Evolutionary conservation across 805 yeast species (phyloP), one percentile per base, ranked within the genome.

Genomic region (Sugiyamaella marilandica): DNA sequence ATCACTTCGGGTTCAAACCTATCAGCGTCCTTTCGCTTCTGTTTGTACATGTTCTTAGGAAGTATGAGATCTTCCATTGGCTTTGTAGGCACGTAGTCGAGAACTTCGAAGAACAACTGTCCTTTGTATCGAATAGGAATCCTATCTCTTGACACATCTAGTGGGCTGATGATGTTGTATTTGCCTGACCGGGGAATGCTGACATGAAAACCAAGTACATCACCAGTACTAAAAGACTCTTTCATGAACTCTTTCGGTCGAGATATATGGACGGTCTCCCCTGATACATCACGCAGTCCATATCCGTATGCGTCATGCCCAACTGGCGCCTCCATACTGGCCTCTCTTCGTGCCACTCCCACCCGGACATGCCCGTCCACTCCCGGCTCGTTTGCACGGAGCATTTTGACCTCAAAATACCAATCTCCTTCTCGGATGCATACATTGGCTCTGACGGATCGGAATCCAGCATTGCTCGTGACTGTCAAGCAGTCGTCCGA

Each of bases 241-340:
- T 69, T 61, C 74, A 84, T 73, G 57, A 81, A 79, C 33, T 77
- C 75, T 24, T 68, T 64, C 0, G 89, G 88, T 47, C 91, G 76
- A 54, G 92, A 83, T 43, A 85, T 69, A 58, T 94, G 95, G 21
- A 94, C 75, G 29, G 79, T 80, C 59, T 87, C 86, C 1, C 95
- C 91, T 5, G 77, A 75, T 35, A 78, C 76, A 69, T 92, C 97
- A 54, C 97, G 75, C 2, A 94, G 63, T 1, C 96, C 97, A 67
- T 94, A 92, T 0, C 97, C 92, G 70, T 90, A 94, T 0, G 90
- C 92, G 68, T 94, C 98, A 62, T 81, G 88, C 2, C 99, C 99
- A 5, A 91, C 94, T 0, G 99, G 98, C 0, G 95, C 96, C 60
- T 92, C 97, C 43, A 91, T 69, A 47, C 89, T 80, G 1, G 96